Conservation (phyloP, 2,329 filamentous ascomycete species). For the Bipolaris sorokiniana region DNA sequence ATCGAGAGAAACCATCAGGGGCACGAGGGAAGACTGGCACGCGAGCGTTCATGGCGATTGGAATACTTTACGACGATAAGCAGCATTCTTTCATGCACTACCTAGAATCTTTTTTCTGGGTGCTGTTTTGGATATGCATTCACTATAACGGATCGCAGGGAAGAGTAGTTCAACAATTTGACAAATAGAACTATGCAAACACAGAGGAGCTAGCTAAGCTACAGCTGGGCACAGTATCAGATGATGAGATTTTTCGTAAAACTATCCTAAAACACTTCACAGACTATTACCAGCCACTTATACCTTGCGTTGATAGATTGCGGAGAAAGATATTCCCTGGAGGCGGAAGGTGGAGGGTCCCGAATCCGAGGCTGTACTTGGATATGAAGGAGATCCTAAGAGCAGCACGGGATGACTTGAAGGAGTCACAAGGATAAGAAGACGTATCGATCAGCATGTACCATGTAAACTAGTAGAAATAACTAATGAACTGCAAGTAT, state of each 20-base stretch:
- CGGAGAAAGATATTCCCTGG: conserved; percentile 47
- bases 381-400: conserved; percentile 3
- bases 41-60: conserved; percentile 57
- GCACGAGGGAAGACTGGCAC: conserved; percentile 54
- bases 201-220: not conserved
- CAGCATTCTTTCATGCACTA: conserved; percentile 57
- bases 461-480: not conserved
- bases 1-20: conserved; percentile 46
- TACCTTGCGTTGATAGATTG: conserved; percentile 50
- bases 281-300: not conserved
- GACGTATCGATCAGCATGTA: not conserved
- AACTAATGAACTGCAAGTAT: conserved; percentile 5
- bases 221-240: conserved; percentile 37
- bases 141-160: conserved; percentile 45
- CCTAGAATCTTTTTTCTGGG: conserved; percentile 59
- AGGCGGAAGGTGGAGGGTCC: conserved; percentile 19
- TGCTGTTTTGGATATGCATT: conserved; percentile 57
- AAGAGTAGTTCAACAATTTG: conserved; percentile 35
- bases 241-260: conserved; percentile 39
- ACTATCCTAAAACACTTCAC: conserved; percentile 46
- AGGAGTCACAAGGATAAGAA: not conserved
- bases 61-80: conserved; percentile 49
- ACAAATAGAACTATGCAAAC: conserved; percentile 47
- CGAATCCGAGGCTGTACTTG: conserved; percentile 13
- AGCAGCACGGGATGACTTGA: conserved; percentile 2